Percentiles rank a stretch among this genome's conserved stretches.
phyloP scores from a whole-genome alignment of 805 yeast genomes.

The Wickerhamiella dianesei region DNA sequence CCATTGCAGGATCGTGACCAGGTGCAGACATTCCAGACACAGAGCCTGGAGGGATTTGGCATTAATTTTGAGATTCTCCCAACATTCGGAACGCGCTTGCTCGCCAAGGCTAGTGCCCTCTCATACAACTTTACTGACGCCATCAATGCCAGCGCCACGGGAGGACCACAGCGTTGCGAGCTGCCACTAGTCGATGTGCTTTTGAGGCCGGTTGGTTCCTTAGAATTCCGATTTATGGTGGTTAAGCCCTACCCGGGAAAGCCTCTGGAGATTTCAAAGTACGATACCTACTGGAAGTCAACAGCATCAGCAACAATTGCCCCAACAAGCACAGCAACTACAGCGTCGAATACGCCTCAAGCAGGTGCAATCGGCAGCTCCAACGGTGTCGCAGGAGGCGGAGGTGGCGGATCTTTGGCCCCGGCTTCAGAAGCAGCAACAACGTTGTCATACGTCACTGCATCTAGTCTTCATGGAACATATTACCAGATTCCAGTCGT shows the following conservation, averaged over 20 bases:
- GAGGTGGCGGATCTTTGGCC: background rate
- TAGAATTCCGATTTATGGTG: slow-evolving; percentile 64
- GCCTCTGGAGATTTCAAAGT: slow-evolving; percentile 77
- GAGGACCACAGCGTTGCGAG: slow-evolving; percentile 24
- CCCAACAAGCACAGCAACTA: slow-evolving; percentile 9
- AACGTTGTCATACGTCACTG: slow-evolving; percentile 63
- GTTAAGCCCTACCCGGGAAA: slow-evolving; percentile 79
- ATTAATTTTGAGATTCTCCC: slow-evolving; percentile 87
- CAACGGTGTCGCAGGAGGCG: slow-evolving; percentile 37
- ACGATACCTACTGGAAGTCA: slow-evolving; percentile 95
- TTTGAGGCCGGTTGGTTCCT: slow-evolving; percentile 66
- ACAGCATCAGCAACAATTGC: slow-evolving; percentile 33
- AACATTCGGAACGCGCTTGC: slow-evolving; percentile 81
- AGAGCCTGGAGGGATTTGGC: slow-evolving; percentile 55
- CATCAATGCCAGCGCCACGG: slow-evolving; percentile 8
- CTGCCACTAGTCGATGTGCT: slow-evolving; percentile 75
- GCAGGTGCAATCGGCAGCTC: slow-evolving; percentile 79
- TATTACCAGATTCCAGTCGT: slow-evolving; percentile 60
- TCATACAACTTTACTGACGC: slow-evolving; percentile 34
- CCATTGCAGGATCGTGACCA: slow-evolving; percentile 61
- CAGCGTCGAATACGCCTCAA: slow-evolving; percentile 69
- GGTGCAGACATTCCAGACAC: slow-evolving; percentile 71
- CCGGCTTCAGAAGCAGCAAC: slow-evolving; percentile 9
- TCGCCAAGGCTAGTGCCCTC: slow-evolving; percentile 78
- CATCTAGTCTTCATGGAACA: slow-evolving; percentile 76